Evolutionary conservation across 495 filamentous ascomycete species (phyloP), one percentile per base, ranked within the genome.

Genomic region (Tuber calosporum): DNA sequence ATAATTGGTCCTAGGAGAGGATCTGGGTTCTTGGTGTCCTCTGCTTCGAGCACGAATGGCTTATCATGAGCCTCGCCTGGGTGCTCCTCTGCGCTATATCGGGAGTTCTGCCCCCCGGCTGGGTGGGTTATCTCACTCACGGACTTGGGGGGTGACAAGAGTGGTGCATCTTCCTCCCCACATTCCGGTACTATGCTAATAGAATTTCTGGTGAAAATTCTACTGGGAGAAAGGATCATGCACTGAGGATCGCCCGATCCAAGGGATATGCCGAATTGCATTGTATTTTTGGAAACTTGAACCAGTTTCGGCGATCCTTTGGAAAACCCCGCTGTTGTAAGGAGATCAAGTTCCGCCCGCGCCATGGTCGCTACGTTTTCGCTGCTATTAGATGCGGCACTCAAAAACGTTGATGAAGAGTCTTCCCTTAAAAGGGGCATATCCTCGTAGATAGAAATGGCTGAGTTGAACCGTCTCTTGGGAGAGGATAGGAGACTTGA

Each of bases 231-330:
- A 13, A 3, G 26, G 26, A 62, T 30, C 53, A 17, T 30, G 34
- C 26, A 4, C 11, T 34, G 53, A 34, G 53, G 11, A 62, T 62
- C 9, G 13, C 11, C 26, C 13, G 53, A 1, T 62, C 30, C 26
- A 30, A 62, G 30, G 13, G 53, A 62, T 62, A 62, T 62, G 13
- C 53, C 53, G 26, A 34, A 34, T 62, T 62, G 26, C 53, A 15
- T 62, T 9, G 36, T 15, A 68, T 77, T 69, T 26, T 58, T 77
- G 15, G 38, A 22, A 19, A 77, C 67, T 19, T 77, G 38, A 19
- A 77, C 67, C 11, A 77, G 30, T 37, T 41, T 76, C 53, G 75
- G 73, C 11, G 13, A 42, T 67, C 74, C 48, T 19, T 62, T 62
- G 26, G 53, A 62, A 4, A 62, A 62, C 19, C 53, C 53, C 26